phyloP scores from a whole-genome alignment of 148 eudicot species.

The Oxyria digyna region DNA sequence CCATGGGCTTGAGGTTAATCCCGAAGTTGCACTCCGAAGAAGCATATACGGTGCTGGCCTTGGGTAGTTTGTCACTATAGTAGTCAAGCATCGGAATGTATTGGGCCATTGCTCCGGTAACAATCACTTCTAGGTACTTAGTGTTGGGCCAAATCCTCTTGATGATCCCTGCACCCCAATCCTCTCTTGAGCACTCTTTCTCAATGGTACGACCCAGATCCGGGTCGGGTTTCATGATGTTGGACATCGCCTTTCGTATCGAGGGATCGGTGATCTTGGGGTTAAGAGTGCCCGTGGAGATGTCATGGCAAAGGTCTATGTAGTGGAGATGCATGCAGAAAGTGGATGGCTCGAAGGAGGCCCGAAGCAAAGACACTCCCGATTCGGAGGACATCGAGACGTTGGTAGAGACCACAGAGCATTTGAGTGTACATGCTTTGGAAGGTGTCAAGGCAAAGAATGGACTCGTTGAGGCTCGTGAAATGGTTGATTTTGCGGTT shows the following conservation, averaged over 20 bases:
- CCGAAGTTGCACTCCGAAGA: slow-evolving; percentile 1
- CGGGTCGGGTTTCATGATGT: slow-evolving; percentile 15
- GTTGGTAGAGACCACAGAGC: slow-evolving; percentile 28
- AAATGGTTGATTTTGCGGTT: slow-evolving; percentile 23
- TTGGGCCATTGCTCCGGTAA: slow-evolving; percentile 41
- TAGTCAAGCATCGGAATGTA: slow-evolving; percentile 32
- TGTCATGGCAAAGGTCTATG: slow-evolving; percentile 23
- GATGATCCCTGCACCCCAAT: slow-evolving; percentile 29
- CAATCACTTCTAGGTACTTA: slow-evolving; percentile 31
- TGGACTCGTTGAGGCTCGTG: slow-evolving; percentile 41
- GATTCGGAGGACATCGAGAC: slow-evolving; percentile 25
- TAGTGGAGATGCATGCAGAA: slow-evolving; percentile 29
- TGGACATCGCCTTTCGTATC: slow-evolving; percentile 22
- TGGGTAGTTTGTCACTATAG: slow-evolving; percentile 26
- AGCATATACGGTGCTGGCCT: slow-evolving; percentile 32
- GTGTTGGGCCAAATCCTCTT: slow-evolving; percentile 41
- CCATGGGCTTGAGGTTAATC: no score
- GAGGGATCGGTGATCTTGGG: slow-evolving; percentile 16
- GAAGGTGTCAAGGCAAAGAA: slow-evolving; percentile 37
- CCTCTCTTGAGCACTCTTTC: slow-evolving; percentile 19
- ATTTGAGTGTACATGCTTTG: slow-evolving; percentile 55
- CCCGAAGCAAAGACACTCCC: slow-evolving; percentile 34
- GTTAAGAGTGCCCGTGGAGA: slow-evolving; percentile 21
- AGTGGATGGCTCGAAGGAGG: slow-evolving; percentile 33
- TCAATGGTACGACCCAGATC: slow-evolving; percentile 23